phyloP scores from a whole-genome alignment of 202 grass and related monocot species.

The Zizania palustris region DNA sequence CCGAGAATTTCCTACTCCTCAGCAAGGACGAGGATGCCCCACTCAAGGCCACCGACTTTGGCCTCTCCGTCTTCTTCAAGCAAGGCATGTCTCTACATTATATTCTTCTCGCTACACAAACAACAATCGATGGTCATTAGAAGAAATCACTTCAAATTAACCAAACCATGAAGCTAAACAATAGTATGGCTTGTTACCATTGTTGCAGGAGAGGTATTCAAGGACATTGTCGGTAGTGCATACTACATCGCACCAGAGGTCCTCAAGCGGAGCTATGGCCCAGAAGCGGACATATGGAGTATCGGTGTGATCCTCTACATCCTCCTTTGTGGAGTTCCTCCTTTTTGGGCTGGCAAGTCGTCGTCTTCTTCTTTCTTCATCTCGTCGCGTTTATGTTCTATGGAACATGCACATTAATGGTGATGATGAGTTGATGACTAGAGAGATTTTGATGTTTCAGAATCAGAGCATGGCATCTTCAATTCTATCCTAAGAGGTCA shows the following conservation, averaged over 20 bases:
- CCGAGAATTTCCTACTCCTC: slow-evolving; percentile 83
- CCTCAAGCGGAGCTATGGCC: slow-evolving; percentile 62
- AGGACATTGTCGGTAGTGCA: slow-evolving; percentile 71
- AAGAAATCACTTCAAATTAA: no score
- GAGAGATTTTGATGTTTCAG: slow-evolving; percentile 35
- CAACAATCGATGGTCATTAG: no score
- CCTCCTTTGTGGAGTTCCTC: slow-evolving; percentile 65
- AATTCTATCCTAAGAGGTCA: slow-evolving; percentile 75
- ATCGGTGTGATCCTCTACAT: slow-evolving; percentile 71
- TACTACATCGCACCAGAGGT: slow-evolving; percentile 84
- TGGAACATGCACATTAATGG: background rate
- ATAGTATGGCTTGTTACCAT: background rate
- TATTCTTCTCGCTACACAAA: background rate
- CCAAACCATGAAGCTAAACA: no score
- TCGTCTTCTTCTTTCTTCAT: background rate
- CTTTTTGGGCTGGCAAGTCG: slow-evolving; percentile 66
- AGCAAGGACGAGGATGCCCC: slow-evolving; percentile 78
- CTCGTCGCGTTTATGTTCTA: no score
- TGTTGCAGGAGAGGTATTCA: slow-evolving; percentile 59
- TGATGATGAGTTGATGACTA: background rate
- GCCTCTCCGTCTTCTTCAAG: slow-evolving; percentile 90
- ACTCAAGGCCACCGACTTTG: slow-evolving; percentile 85
- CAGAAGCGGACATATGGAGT: slow-evolving; percentile 74
- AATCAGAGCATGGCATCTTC: slow-evolving; percentile 90
- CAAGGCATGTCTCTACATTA: slow-evolving; percentile 38